Evolutionary conservation across 164 flowering plant genomes (phyloP).

Genomic region (Platanus orientalis): DNA sequence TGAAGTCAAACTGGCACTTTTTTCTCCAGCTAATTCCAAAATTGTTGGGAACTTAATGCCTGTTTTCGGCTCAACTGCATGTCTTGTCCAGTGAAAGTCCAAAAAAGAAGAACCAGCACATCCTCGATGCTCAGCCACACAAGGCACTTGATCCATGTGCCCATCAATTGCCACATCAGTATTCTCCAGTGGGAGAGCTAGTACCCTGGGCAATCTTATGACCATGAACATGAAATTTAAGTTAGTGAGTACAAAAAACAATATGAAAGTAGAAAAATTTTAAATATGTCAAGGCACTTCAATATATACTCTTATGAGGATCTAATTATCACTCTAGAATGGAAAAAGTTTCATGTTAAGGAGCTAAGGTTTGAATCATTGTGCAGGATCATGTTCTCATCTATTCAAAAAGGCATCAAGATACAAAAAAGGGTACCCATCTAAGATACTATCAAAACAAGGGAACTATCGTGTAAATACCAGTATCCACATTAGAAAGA

Average conservation of each 20-base stretch:
- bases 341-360: not conserved
- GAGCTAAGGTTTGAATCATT: not conserved
- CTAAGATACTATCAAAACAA: not conserved
- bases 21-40: slow-evolving; percentile 41
- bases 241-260: not conserved
- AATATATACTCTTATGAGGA: too few relatives aligned
- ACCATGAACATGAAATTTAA: slow-evolving; percentile 12
- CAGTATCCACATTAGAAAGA: not conserved
- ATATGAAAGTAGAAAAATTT: not conserved
- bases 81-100: slow-evolving; percentile 40
- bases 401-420: too few relatives aligned
- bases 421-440: not conserved
- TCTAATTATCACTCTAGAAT: not conserved
- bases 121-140: slow-evolving; percentile 43
- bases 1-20: slow-evolving; percentile 32
- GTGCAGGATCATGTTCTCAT: not conserved
- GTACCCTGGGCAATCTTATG: slow-evolving; percentile 44
- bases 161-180: slow-evolving; percentile 33
- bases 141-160: slow-evolving; percentile 35
- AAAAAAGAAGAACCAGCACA: slow-evolving; percentile 39
- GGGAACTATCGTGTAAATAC: not conserved
- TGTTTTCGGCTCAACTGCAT: slow-evolving; percentile 72
- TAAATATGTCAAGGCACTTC: not conserved
- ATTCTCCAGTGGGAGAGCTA: slow-evolving; percentile 48
- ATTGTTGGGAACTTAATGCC: slow-evolving; percentile 81